Conservation (phyloP, 2,329 filamentous ascomycete genomes). For the Rachicladosporium sp. region DNA sequence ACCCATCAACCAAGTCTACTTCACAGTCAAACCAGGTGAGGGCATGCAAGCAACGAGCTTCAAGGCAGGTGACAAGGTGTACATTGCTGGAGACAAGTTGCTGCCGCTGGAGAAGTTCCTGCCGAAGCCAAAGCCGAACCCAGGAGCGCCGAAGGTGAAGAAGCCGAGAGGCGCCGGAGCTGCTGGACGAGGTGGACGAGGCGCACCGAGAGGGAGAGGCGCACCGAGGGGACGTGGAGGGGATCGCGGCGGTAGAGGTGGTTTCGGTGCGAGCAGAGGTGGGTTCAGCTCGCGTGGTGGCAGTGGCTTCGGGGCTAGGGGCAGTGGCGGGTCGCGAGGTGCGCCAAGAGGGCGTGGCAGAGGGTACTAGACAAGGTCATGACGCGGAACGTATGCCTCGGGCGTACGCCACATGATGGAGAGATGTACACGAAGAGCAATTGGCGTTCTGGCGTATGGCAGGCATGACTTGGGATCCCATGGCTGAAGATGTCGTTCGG, state of each 20-base stretch:
- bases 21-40: slow-evolving; percentile 94
- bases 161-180: slow-evolving; percentile 49
- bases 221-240: slow-evolving; percentile 34
- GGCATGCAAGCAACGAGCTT: slow-evolving; percentile 91
- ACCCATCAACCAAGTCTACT: slow-evolving; percentile 94
- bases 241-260: slow-evolving; percentile 39
- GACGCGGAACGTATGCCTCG: too few species aligned
- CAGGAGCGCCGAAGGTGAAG: slow-evolving; percentile 55
- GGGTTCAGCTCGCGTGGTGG: slow-evolving; percentile 45
- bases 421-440: too few species aligned
- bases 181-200: slow-evolving; percentile 31
- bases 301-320: slow-evolving; percentile 25
- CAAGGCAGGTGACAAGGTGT: slow-evolving; percentile 95
- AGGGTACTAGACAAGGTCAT: slow-evolving; percentile 23
- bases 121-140: slow-evolving; percentile 72
- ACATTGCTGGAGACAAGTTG: slow-evolving; percentile 86
- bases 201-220: slow-evolving; percentile 43
- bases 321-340: slow-evolving; percentile 20
- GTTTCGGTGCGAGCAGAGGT: slow-evolving; percentile 29
- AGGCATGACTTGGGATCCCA: too few species aligned
- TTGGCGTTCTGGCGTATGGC: too few species aligned
- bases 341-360: slow-evolving; percentile 23
- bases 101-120: slow-evolving; percentile 92
- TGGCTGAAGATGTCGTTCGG: too few species aligned
- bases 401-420: too few species aligned